A percentile compares a stretch with the other conserved stretches of the same genome.
Evolutionary conservation across 1,284 basidiomycete genomes (phyloP).

Genomic region (Sanguinoderma infundibulare): DNA sequence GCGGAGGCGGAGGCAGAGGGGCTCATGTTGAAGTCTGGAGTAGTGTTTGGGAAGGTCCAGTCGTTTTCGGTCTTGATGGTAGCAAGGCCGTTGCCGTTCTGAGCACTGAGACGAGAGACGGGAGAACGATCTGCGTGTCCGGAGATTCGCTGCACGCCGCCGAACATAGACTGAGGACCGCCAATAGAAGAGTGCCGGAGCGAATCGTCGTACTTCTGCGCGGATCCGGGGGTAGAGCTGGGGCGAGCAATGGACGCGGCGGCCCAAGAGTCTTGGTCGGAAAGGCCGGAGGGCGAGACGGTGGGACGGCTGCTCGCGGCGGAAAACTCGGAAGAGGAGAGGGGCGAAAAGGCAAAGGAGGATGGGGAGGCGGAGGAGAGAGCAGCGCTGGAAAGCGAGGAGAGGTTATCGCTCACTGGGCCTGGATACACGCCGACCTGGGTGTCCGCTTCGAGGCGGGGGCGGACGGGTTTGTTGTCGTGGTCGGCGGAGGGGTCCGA

Average conservation of each 20-base stretch:
- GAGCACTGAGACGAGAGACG: slow-evolving; percentile 29
- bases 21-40: slow-evolving; percentile 38
- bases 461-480: slow-evolving; percentile 43
- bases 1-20: slow-evolving; percentile 43
- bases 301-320: slow-evolving; percentile 32
- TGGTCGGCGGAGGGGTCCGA: slow-evolving; percentile 39
- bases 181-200: slow-evolving; percentile 47
- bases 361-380: slow-evolving; percentile 34
- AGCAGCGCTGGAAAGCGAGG: slow-evolving; percentile 40
- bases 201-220: slow-evolving; percentile 68
- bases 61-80: slow-evolving; percentile 42
- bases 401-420: slow-evolving; percentile 44
- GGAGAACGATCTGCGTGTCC: slow-evolving; percentile 64
- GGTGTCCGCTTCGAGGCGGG: slow-evolving; percentile 56
- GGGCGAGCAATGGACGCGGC: slow-evolving; percentile 42
- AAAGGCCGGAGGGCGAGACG: slow-evolving; percentile 43
- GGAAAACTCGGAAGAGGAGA: slow-evolving; percentile 32
- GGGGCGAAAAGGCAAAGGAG: slow-evolving; percentile 45
- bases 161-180: slow-evolving; percentile 59
- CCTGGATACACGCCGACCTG: slow-evolving; percentile 44
- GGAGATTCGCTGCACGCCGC: slow-evolving; percentile 69
- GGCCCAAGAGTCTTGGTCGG: slow-evolving; percentile 45
- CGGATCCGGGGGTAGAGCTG: slow-evolving; percentile 56
- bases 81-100: slow-evolving; percentile 26
- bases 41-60: slow-evolving; percentile 51